phyloP scores from a whole-genome alignment of 495 filamentous ascomycete species.

The Hyaloscypha variabilis region DNA sequence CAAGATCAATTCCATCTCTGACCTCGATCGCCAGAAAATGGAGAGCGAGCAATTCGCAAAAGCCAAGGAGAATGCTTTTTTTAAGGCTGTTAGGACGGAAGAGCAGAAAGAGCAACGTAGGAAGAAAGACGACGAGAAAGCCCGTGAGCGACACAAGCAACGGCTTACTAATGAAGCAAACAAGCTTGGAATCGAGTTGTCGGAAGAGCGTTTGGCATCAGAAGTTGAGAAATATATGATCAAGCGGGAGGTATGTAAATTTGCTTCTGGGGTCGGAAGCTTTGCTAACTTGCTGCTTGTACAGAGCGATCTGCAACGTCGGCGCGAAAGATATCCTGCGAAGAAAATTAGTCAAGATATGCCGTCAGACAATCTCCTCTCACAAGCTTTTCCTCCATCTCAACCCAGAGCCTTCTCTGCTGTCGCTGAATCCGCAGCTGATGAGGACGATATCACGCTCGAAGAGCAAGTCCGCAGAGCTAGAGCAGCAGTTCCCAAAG shows the following conservation, averaged over 20 bases:
- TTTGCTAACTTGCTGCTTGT: not conserved
- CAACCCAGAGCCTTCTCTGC: not conserved
- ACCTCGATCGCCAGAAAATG: not conserved
- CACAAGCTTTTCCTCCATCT: not conserved
- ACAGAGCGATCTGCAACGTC: not conserved
- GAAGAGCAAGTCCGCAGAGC: not conserved
- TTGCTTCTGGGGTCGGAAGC: not conserved
- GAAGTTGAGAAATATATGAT: slow-evolving; percentile 21
- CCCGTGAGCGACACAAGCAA: slow-evolving; percentile 6
- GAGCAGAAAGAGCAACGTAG: slow-evolving; percentile 14
- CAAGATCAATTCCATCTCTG: not conserved
- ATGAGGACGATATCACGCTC: slow-evolving; percentile 1
- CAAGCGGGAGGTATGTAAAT: slow-evolving; percentile 23
- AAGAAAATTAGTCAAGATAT: not conserved
- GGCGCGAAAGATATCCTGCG: not conserved
- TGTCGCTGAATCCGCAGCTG: not conserved
- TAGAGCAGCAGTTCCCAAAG: not conserved
- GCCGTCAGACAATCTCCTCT: not conserved
- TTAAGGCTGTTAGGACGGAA: slow-evolving; percentile 2
- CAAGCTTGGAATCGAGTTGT: slow-evolving; percentile 5
- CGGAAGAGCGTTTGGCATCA: slow-evolving; percentile 6
- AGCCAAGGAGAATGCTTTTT: not conserved
- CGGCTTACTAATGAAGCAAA: slow-evolving; percentile 17
- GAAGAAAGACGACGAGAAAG: slow-evolving; percentile 11
- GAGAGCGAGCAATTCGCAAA: not conserved